A percentile compares a stretch with the other conserved stretches of the same genome.
Conservation (phyloP, 2,329 filamentous ascomycete species). For the Pseudogymnoascus sp. region DNA sequence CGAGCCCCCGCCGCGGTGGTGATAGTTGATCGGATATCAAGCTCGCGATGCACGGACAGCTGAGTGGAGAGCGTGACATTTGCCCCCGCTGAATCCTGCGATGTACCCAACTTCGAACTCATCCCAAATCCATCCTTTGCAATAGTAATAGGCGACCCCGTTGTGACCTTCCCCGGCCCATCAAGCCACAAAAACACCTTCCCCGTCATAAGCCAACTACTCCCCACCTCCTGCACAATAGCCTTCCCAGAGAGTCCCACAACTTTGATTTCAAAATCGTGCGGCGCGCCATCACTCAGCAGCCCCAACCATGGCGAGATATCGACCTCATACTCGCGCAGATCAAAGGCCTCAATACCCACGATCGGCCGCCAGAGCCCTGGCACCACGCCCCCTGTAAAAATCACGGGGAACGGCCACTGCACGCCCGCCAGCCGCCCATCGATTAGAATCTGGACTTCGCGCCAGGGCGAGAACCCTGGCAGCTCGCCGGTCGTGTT, state of each 20-base stretch:
- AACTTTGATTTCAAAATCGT: conserved; percentile 63
- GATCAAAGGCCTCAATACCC: conserved; percentile 71
- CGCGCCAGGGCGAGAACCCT: conserved; percentile 68
- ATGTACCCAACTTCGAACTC: conserved; percentile 42
- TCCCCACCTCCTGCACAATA: conserved; percentile 51
- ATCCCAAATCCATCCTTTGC: conserved; percentile 38
- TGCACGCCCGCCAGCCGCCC: conserved; percentile 64
- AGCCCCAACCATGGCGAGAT: conserved; percentile 69
- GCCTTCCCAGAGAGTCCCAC: conserved; percentile 48
- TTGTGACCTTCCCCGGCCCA: conserved; percentile 43
- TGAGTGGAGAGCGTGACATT: conserved; percentile 56
- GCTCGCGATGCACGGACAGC: conserved; percentile 47
- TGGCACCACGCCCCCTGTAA: conserved; percentile 73
- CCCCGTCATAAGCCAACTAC: conserved; percentile 68
- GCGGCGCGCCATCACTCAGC: conserved; percentile 57
- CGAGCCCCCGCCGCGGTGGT: conserved; percentile 40
- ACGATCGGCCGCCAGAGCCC: conserved; percentile 73
- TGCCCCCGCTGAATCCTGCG: conserved; percentile 41
- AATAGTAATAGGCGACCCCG: conserved; percentile 36
- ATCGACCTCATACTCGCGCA: conserved; percentile 75
- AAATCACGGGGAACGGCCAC: conserved; percentile 78
- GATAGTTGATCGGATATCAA: conserved; percentile 49
- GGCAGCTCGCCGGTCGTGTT: conserved; percentile 49
- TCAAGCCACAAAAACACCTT: conserved; percentile 77
- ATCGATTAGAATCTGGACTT: conserved; percentile 72